A percentile compares a stretch with the other conserved stretches of the same genome.
These are phyloP conservation scores for Pseudogymnoascus sp. DNA, from an alignment of 2,329 filamentous ascomycete species.

Conservation along the genomic window DNA sequence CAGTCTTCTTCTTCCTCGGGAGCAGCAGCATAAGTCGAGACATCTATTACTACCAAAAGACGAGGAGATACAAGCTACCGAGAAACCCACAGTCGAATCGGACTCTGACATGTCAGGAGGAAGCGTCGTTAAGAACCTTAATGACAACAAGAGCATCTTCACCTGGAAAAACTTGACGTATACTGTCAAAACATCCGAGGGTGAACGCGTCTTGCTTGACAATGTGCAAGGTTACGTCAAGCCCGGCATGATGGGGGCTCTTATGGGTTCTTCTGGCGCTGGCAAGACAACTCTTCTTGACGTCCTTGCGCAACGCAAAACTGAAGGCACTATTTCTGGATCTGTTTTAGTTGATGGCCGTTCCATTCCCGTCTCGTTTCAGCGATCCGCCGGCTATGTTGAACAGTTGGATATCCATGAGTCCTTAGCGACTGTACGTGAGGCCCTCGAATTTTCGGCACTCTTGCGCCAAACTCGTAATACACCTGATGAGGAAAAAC, in stretches of 20 bases:
- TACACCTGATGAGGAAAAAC: constrained; percentile 64
- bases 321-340: constrained; percentile 79
- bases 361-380: constrained; percentile 71
- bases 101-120: constrained; percentile 14
- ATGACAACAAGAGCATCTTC: constrained; percentile 59
- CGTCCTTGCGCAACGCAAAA: constrained; percentile 73
- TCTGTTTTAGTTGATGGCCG: constrained; percentile 63
- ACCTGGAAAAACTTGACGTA: constrained; percentile 67
- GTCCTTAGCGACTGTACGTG: constrained; percentile 73
- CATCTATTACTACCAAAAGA: not conserved
- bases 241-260: constrained; percentile 57
- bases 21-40: not conserved
- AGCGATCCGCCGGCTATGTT: constrained; percentile 66
- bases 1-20: not conserved
- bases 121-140: constrained; percentile 33
- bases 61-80: constrained; percentile 15
- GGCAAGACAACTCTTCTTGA: constrained; percentile 85
- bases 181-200: constrained; percentile 52
- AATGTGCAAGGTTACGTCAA: constrained; percentile 76
- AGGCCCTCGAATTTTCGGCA: constrained; percentile 83
- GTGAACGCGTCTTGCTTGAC: constrained; percentile 63
- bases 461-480: constrained; percentile 73
- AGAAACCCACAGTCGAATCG: constrained; percentile 4
- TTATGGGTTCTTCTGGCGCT: constrained; percentile 56
- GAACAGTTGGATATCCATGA: constrained; percentile 89